These are phyloP conservation scores for Striga asiatica DNA, from an alignment of 257 asterid genomes.

Conservation along the genomic window DNA sequence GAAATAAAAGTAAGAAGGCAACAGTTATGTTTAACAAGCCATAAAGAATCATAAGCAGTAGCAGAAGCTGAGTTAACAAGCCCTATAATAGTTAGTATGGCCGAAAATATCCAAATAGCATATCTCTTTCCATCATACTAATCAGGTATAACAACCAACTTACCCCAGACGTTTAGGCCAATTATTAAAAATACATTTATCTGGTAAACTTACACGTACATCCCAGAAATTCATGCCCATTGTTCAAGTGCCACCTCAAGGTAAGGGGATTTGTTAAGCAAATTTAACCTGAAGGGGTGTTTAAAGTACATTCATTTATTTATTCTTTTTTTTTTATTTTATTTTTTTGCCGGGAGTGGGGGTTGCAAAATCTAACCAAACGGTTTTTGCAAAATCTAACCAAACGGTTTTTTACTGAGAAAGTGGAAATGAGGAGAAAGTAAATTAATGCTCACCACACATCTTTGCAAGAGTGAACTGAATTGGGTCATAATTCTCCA, in stretches of 20 bases:
- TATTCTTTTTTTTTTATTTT: no score
- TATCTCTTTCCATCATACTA: not conserved
- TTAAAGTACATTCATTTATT: no score
- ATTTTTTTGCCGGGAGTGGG: no score
- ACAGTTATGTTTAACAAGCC: not conserved
- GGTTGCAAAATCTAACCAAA: no score
- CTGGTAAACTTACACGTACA: not conserved
- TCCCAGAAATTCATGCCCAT: not conserved
- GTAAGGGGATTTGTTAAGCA: not conserved
- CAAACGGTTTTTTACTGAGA: no score
- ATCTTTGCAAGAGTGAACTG: constrained; percentile 67
- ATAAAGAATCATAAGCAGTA: not conserved
- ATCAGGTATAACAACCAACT: not conserved
- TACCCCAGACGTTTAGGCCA: not conserved
- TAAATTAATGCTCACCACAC: constrained; percentile 50
- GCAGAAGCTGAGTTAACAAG: not conserved
- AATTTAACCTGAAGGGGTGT: no score
- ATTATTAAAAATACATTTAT: not conserved
- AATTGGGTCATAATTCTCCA: constrained; percentile 63
- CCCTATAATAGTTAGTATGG: constrained; percentile 9
- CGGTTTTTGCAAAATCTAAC: no score
- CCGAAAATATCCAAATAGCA: not conserved
- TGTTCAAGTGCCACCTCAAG: not conserved
- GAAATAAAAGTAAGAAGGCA: constrained; percentile 10
- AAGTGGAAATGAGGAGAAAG: no score